A percentile compares a stretch with the other conserved stretches of the same genome.
Conservation (phyloP, 345 rosid species). For the Luvunga scandens region DNA sequence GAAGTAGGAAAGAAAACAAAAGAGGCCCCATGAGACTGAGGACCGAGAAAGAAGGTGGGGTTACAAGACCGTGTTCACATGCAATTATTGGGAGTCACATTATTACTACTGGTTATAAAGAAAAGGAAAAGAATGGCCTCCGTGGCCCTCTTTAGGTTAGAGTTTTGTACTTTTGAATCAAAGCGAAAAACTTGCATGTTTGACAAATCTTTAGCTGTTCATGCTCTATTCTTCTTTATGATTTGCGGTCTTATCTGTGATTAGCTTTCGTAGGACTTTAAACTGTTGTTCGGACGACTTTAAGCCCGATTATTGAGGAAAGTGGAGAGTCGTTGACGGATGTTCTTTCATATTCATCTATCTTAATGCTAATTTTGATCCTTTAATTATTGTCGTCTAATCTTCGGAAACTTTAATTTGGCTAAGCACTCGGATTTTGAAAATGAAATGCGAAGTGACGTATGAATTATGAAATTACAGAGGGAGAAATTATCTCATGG, state of each 20-base stretch:
- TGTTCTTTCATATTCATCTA: slow-evolving; percentile 8
- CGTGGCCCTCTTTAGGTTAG: neutral
- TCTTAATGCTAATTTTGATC: neutral
- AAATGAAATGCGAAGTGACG: neutral
- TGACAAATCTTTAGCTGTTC: neutral
- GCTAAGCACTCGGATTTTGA: slow-evolving; percentile 5
- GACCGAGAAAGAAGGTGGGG: neutral
- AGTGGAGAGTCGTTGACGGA: slow-evolving; percentile 2
- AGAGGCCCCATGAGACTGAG: slow-evolving; percentile 1
- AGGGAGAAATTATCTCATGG: too few species aligned
- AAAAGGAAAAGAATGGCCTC: neutral
- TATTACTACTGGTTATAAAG: neutral
- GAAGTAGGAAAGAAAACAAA: neutral
- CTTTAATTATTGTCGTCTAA: slow-evolving; percentile 30
- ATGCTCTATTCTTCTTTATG: neutral
- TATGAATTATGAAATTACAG: neutral
- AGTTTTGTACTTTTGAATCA: neutral
- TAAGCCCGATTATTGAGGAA: neutral
- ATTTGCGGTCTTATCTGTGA: too few species aligned
- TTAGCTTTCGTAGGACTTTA: neutral
- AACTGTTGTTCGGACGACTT: neutral
- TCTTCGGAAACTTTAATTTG: slow-evolving; percentile 9
- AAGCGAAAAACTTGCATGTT: neutral
- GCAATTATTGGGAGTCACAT: slow-evolving; percentile 7
- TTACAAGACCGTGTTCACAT: neutral